Conservation (phyloP, 1,139 yeast species). For the Scheffersomyces insectosa region DNA sequence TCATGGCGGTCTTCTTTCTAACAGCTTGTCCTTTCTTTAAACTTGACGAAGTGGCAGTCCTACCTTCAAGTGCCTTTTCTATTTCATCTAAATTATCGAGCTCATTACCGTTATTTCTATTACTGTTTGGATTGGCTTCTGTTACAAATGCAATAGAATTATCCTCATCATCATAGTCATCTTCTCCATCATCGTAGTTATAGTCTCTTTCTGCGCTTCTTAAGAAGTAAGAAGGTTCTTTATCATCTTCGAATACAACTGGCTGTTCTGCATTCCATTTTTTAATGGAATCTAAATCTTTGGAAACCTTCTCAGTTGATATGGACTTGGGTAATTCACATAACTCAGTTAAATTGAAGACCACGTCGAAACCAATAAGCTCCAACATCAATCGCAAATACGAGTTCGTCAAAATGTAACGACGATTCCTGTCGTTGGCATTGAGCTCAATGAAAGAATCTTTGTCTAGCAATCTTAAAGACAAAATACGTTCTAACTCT, state of each 20-base stretch:
- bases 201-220: slow-evolving; percentile 23
- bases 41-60: slow-evolving; percentile 2
- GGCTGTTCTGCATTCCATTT: slow-evolving; percentile 37
- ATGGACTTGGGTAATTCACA: slow-evolving; percentile 27
- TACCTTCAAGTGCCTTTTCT: slow-evolving; percentile 23
- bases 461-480: slow-evolving; percentile 20
- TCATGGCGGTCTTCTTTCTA: slow-evolving; percentile 13
- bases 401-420: slow-evolving; percentile 38
- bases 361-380: slow-evolving; percentile 39
- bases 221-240: slow-evolving; percentile 38
- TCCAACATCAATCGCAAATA: slow-evolving; percentile 34
- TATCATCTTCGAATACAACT: slow-evolving; percentile 41
- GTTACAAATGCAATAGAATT: slow-evolving; percentile 40
- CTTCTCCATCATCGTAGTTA: slow-evolving; percentile 19
- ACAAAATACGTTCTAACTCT: slow-evolving; percentile 35
- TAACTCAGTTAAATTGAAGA: slow-evolving; percentile 34
- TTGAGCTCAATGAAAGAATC: slow-evolving; percentile 13
- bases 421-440: slow-evolving; percentile 18
- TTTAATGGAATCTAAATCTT: slow-evolving; percentile 25
- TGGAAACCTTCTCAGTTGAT: slow-evolving; percentile 19
- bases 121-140: slow-evolving; percentile 16
- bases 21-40: slow-evolving; percentile 21
- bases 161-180: slow-evolving; percentile 23
- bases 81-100: slow-evolving; percentile 36
- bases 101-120: slow-evolving; percentile 22